Evolutionary conservation across 257 asterid species (phyloP), one percentile per base, ranked within the genome.

Genomic region (Petrea volubilis): DNA sequence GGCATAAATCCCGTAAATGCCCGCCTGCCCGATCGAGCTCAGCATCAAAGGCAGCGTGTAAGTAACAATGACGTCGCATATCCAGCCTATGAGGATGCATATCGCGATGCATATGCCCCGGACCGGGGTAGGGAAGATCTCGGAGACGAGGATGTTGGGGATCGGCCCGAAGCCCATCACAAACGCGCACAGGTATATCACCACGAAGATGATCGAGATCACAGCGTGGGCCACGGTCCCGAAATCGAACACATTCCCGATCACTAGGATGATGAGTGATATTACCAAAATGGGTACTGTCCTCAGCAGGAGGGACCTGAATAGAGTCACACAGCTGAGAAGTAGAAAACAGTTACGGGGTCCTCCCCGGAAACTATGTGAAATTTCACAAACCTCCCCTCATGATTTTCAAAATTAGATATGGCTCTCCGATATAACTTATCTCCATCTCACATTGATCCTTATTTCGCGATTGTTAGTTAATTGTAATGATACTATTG

Each of bases 81-180:
- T 90, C 98, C 98, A 93, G 89, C 87, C 90, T 55, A 77, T 96
- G 7, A 93, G 75, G 11, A 97, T 90, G 67, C 98, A 93, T 4
- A 88, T 90, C 21, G 98, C 97, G 1, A 93, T 93, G 91, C 95
- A 90, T 52, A 87, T 72, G n/a, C 98, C 98, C 8, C 98, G 96
- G 9, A 90, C 96, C 64, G 90, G 72, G 0, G 98, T 90, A 0
- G 98, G 98, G 71, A 92, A 92, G 64, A 92, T 92, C 65, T 92
- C 98, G 0, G 98, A 51, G 52, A 97, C 90, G 38, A 93, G 96
- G 61, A 93, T 93, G 74, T 93, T 93, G 0, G 97, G 98, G 78
- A 93, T 71, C 0, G 98, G 98, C 5, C 98, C 98, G 17, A 85
- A 93, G 7, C 96, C 98, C 95, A 86, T 93, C 58, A 85, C 97